phyloP scores from a whole-genome alignment of 1,284 basidiomycete genomes.

The Cystobasidiaceae sp. region DNA sequence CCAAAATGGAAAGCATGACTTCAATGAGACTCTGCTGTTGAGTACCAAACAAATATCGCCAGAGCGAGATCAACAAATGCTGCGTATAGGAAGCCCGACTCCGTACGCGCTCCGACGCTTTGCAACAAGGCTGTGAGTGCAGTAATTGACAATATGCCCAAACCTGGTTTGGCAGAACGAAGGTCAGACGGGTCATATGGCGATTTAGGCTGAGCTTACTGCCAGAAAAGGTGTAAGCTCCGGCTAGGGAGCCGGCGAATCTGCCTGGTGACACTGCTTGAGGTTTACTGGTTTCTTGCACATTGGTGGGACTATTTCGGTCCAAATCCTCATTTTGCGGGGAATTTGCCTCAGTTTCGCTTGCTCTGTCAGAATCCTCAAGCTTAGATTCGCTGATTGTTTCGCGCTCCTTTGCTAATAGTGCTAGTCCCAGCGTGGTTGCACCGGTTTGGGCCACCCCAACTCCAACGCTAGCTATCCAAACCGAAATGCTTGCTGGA shows the following conservation, averaged over 20 bases:
- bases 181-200: neutral
- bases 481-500: conserved; percentile 16
- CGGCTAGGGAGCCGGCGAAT: conserved; percentile 34
- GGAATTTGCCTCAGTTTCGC: neutral
- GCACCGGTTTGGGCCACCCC: conserved; percentile 35
- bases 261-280: conserved; percentile 31
- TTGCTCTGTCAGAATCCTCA: neutral
- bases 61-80: too few species aligned
- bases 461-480: conserved; percentile 25
- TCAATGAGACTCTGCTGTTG: too few species aligned
- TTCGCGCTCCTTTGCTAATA: conserved; percentile 31
- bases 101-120: too few species aligned
- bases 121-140: too few species aligned
- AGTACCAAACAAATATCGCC: too few species aligned
- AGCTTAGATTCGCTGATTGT: neutral
- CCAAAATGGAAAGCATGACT: too few species aligned
- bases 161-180: neutral
- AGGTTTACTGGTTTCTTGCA: too few species aligned
- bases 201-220: conserved; percentile 20
- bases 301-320: neutral
- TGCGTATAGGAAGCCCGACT: too few species aligned
- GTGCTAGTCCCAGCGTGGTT: conserved; percentile 33
- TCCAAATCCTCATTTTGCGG: neutral
- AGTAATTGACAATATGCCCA: neutral
- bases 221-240: conserved; percentile 36